Base-by-base conservation (phyloP, 176 grass and related monocot genomes). In the Aegilops sharonensis region DNA sequence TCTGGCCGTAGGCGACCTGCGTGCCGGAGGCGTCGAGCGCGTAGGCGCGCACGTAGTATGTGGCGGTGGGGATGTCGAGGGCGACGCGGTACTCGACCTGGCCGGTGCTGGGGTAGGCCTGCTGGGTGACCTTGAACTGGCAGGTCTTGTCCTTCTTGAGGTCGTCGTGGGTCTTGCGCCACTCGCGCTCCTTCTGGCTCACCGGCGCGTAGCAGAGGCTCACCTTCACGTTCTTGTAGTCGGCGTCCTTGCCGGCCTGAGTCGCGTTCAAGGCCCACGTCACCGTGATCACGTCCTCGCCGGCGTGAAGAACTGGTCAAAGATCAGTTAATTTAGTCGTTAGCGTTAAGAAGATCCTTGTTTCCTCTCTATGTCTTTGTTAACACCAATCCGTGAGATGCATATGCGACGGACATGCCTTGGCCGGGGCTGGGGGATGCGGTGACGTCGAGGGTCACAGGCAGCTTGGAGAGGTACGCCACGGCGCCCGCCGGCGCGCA, bases 141-240 rank as follows among this genome's bases (percentile, higher is more conserved):
- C 97, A 98, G 11, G 93, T 85, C 87, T 98, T 98, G 84, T 98
- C 97, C 92, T 98, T 98, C 81, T 88, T 89, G 9, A 95, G 67
- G 84, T 86, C 47, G 83, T 89, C 88, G 1, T 85, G 4, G 15
- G 84, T 64, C 84, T 89, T 95, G 86, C 94, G 93, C 97, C 97
- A 98, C 60, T 88, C 85, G 65, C 93, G 97, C 70, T 91, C 90
- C 25, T 59, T 83, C 82, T 94, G 97, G 90, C 94, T 98, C 54
- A n/a, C 71, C 71, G 97, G 94, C 4, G 88, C 93, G 52, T 95
- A 98, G 92, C 96, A 98, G 8, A 98, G 89, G 11, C 43, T 84
- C 43, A 95, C 78, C 88, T 92, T 92, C 17, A 98, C 82, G n/a
- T 43, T 73, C 75, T 95, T 89, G 86, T 95, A 95, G 0, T 6